Base-by-base conservation (phyloP, 1,284 basidiomycete genomes). In the Coriolopsis trogii region DNA sequence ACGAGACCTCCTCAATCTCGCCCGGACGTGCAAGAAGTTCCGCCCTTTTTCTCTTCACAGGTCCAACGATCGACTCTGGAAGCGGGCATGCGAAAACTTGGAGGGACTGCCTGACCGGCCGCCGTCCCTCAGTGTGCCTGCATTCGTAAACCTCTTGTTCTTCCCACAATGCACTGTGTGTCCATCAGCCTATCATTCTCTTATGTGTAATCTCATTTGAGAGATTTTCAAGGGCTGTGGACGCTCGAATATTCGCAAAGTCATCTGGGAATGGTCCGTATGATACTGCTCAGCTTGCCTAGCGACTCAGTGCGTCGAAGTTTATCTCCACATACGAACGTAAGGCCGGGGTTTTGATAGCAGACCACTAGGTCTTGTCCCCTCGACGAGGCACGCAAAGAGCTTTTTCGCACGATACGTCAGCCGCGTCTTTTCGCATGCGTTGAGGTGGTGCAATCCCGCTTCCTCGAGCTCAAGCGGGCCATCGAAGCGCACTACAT, bases 1-100 rank as follows among this genome's bases (percentile, higher is more conserved):
- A 1, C 56, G 68, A 28, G 80, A 82, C 55, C 26, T 56, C 2
- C 28, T 45, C 33, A 40, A 46, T 18, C 38, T 56, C 0, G 43
- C 49, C 1, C 49, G 39, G 4, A 51, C 49, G 7, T 56, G 46
- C 42, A 56, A 51, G 40, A 36, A 29, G 30, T 41, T 55, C 21
- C 54, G 43, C n/a, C 3, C 30, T 6, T 43, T 51, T 28, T 51
- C 51, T 29, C 18, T 56, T 8, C 33, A 42, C 16, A 37, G 33
- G 6, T 23, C 30, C 29, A 46, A 41, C 28, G 46, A 52, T 16
- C 16, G 20, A 1, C 36, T 52, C 2, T 56, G 55, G 50, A 13
- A 34, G 13, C 30, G 15, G 0, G 38, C 50, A 7, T 24, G 43
- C 9, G 21, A 15, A 23, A 45, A 45, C 16, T 29, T 36, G 4